Conservation (phyloP, 2,329 filamentous ascomycete species). For the Ophiocordyceps polyrhachis-furcata region DNA sequence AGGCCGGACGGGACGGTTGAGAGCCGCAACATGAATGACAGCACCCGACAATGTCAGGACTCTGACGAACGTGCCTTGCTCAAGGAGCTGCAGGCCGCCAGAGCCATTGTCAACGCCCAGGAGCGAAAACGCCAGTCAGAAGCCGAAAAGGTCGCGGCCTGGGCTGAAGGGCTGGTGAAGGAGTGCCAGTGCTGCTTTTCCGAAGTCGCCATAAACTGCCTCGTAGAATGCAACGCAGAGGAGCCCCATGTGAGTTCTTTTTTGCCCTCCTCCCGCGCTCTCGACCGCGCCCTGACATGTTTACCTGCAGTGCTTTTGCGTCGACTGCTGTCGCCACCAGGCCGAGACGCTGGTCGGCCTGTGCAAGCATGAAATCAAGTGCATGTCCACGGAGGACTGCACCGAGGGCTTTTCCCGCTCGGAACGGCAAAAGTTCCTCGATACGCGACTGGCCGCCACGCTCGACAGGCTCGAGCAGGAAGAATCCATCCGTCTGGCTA, state of each 20-base stretch:
- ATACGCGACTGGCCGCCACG: constrained; percentile 36
- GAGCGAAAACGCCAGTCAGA: constrained; percentile 12
- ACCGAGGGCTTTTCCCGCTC: constrained; percentile 35
- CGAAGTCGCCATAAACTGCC: constrained; percentile 45
- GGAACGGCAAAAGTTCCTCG: constrained; percentile 38
- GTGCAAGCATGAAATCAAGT: constrained; percentile 47
- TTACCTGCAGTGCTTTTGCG: constrained; percentile 42
- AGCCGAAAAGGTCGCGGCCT: constrained; percentile 22
- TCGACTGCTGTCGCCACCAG: constrained; percentile 41
- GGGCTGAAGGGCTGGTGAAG: constrained; percentile 29
- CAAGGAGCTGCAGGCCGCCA: constrained; percentile 7
- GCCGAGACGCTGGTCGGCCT: constrained; percentile 52
- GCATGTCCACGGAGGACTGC: constrained; percentile 54
- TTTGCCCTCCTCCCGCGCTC: not conserved
- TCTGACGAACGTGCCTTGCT: constrained; percentile 3
- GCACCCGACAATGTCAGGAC: constrained; percentile 1
- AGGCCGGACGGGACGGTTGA: no score
- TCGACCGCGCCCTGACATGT: not conserved
- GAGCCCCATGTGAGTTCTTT: constrained; percentile 25
- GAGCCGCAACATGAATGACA: constrained; percentile 1
- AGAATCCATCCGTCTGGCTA: constrained; percentile 47
- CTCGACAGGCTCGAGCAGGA: constrained; percentile 56
- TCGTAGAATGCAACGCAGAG: constrained; percentile 46
- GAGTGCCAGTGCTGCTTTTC: constrained; percentile 62
- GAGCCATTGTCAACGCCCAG: constrained; percentile 2